phyloP scores from a whole-genome alignment of 257 asterid genomes.

The Penstemon barbatus region DNA sequence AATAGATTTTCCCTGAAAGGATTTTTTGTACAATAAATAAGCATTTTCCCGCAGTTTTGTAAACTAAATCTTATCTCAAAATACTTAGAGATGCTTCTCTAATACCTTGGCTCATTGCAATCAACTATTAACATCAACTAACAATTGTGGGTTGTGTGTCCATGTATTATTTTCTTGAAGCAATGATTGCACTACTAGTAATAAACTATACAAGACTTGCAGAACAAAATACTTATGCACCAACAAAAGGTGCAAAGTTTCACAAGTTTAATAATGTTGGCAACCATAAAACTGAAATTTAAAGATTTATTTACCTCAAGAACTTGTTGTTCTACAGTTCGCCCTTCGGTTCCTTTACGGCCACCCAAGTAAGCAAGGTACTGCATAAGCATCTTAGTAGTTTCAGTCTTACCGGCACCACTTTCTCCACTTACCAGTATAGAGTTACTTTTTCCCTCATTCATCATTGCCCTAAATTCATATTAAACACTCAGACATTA shows the following conservation, averaged over 20 bases:
- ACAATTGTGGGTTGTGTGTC: background rate
- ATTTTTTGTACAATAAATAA: background rate
- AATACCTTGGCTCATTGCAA: background rate
- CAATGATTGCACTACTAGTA: background rate
- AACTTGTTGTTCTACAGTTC: conserved; percentile 98
- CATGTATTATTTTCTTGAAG: background rate
- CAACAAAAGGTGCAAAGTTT: background rate
- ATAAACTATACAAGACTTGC: background rate
- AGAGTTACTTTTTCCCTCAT: conserved; percentile 89
- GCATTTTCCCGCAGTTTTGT: background rate
- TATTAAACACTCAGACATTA: conserved; percentile 36
- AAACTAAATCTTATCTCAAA: background rate
- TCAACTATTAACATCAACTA: background rate
- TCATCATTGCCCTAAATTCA: conserved; percentile 75
- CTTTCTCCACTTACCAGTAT: conserved; percentile 98
- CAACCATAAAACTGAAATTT: background rate
- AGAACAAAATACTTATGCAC: background rate
- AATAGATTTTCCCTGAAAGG: background rate
- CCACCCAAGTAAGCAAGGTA: conserved; percentile 98
- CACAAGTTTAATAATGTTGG: background rate
- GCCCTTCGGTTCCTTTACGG: conserved; percentile 88
- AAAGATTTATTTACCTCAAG: conserved; percentile 62
- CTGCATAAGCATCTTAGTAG: conserved; percentile 98
- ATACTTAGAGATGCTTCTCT: background rate
- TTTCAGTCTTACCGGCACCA: conserved; percentile 99